Evolutionary conservation across 352 stramenopile species (phyloP).

Genomic region (Globisporangium echinulatum): DNA sequence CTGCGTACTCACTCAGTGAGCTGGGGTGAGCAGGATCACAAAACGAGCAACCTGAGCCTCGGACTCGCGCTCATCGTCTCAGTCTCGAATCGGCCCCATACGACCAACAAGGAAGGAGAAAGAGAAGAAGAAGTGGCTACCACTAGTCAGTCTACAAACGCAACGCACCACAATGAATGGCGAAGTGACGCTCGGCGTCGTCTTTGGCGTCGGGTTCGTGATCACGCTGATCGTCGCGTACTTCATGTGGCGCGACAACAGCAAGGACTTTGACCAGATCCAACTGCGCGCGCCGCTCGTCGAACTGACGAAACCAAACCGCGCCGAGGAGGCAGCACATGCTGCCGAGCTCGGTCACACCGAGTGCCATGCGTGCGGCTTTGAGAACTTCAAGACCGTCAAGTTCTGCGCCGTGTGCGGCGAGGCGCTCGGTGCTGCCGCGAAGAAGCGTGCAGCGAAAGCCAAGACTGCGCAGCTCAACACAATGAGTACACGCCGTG

Average conservation of each 20-base stretch:
- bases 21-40: no score
- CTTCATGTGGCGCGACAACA: conserved; percentile 1
- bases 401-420: conserved; percentile 59
- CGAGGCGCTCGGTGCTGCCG: conserved; percentile 25
- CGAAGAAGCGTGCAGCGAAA: conserved; percentile 16
- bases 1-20: no score
- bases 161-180: no score
- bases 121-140: no score
- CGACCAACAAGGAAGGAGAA: no score
- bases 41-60: no score
- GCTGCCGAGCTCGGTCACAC: conserved; percentile 39
- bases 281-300: background rate
- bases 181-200: background rate
- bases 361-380: conserved; percentile 42
- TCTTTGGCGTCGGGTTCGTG: background rate
- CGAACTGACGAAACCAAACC: background rate
- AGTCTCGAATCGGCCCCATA: no score
- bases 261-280: conserved; percentile 1
- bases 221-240: background rate
- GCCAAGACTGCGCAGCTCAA: background rate
- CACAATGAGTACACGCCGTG: conserved; percentile 3
- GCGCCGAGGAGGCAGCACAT: background rate
- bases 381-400: conserved; percentile 75
- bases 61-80: no score
- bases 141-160: no score